Evolutionary conservation across 2,329 filamentous ascomycete species (phyloP).

Genomic region (Colletotrichum sp.): DNA sequence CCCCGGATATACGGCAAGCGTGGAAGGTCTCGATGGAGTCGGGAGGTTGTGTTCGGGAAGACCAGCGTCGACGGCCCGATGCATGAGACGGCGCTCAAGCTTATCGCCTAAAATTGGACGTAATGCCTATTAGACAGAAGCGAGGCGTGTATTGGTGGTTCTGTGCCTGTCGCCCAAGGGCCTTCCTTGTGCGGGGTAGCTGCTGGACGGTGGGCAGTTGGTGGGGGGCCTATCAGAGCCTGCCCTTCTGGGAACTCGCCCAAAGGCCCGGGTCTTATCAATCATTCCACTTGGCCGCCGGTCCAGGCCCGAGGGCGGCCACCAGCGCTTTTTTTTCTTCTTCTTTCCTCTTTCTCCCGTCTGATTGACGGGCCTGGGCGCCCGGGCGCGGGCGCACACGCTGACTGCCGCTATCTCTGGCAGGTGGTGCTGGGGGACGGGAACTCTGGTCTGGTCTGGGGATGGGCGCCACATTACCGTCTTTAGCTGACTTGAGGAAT

Average conservation of each 20-base stretch:
- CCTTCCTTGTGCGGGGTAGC: constrained; percentile 17
- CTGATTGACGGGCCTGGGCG: neutral
- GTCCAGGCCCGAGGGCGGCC: constrained; percentile 13
- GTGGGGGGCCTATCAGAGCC: constrained; percentile 10
- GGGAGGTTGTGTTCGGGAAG: neutral
- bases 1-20: neutral
- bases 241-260: neutral
- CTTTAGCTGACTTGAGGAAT: neutral
- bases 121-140: constrained; percentile 20
- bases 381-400: neutral
- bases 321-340: neutral
- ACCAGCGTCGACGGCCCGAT: neutral
- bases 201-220: neutral
- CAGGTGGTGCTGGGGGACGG: neutral
- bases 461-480: neutral
- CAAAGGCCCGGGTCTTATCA: constrained; percentile 6
- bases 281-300: constrained; percentile 21
- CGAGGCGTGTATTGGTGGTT: constrained; percentile 9
- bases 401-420: constrained; percentile 3
- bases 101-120: constrained; percentile 18
- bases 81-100: neutral
- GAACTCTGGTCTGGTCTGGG: neutral
- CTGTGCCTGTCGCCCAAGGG: neutral
- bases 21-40: neutral
- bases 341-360: neutral